Evolutionary conservation across 1,284 basidiomycete genomes (phyloP), one percentile per base, ranked within the genome.

Genomic region (Ganoderma boninense): DNA sequence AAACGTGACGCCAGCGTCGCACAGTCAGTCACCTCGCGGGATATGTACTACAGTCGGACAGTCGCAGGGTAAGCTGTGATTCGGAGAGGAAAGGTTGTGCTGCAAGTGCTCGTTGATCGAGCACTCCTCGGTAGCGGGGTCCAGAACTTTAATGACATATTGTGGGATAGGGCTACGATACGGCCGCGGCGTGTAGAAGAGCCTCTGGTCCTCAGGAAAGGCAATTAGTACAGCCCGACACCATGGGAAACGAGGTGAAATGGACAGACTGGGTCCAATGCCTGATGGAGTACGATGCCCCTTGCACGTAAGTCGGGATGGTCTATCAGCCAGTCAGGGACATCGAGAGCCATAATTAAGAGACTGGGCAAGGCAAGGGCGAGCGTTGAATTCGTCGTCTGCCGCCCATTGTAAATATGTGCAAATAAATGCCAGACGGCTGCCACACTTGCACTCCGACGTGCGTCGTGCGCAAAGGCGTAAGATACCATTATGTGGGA

Each of bases 281-380:
- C 49, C 8, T 13, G 10, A 52, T 26, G 23, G 23, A 52, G 49
- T 26, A 26, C 13, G 23, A 52, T 52, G 11, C 23, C 49, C 23
- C 49, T 52, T n/a, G 49, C 8, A 2, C 8, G 49, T 52, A 52
- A 10, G 23, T 52, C 49, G 14, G 49, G 49, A n/a, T 52, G 49
- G 1, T 52, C 4, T 14, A 26, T 72, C 6, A 42, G 13, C 16
- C 73, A 74, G 10, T 26, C 49, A 0, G 49, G 49, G 13, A 52
- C 49, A 3, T 52, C 49, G 23, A 52, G 49, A 13, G 29, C 29
- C 29, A 32, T 32, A 32, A 32, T 32, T 4, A 32, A 32, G 23
- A 52, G 49, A 13, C 38, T 10, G n/a, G n/a, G n/a, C n/a, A n/a
- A 38, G 38, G 29, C 29, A 32, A 32, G 29, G 29, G 29, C 29